These are phyloP conservation scores for Termitomyces sp. DNA, from an alignment of 768 basidiomycete genomes.

Conservation along the genomic window DNA sequence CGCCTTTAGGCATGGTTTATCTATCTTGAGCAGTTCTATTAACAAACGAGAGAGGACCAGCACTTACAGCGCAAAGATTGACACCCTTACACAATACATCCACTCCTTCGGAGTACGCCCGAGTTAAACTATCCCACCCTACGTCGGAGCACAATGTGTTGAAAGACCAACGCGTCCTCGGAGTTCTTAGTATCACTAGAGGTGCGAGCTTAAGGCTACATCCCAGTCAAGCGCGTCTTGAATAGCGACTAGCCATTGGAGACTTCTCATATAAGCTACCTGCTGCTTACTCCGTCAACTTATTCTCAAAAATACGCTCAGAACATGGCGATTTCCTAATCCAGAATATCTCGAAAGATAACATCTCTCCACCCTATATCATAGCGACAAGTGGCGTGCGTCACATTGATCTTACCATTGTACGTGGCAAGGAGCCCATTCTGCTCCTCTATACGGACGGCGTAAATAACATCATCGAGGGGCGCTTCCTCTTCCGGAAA, in stretches of 20 bases:
- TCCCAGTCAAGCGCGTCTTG: neutral
- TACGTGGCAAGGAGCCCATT: conserved; percentile 6
- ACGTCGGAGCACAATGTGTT: conserved; percentile 12
- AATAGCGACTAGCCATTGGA: conserved; percentile 12
- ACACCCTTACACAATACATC: conserved; percentile 12
- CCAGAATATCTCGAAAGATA: conserved; percentile 10
- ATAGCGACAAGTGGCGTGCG: conserved; percentile 9
- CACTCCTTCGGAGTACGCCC: conserved; percentile 15
- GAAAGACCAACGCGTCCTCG: conserved; percentile 11
- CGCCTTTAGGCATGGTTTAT: neutral
- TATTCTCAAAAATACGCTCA: conserved; percentile 13
- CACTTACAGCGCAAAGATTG: conserved; percentile 6
- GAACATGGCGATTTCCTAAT: neutral
- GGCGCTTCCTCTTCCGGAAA: conserved; percentile 17
- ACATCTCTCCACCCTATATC: conserved; percentile 17
- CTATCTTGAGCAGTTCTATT: conserved; percentile 2
- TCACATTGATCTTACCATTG: conserved; percentile 12
- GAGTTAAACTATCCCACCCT: conserved; percentile 14
- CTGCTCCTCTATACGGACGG: conserved; percentile 17
- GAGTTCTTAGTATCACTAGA: conserved; percentile 15
- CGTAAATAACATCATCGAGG: conserved; percentile 16
- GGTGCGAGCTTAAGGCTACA: conserved; percentile 1
- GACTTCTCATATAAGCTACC: conserved; percentile 18
- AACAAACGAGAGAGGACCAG: neutral
- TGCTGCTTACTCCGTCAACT: conserved; percentile 5